These are phyloP conservation scores for Didymella sp. DNA, from an alignment of 2,329 filamentous ascomycete species.

Conservation along the genomic window DNA sequence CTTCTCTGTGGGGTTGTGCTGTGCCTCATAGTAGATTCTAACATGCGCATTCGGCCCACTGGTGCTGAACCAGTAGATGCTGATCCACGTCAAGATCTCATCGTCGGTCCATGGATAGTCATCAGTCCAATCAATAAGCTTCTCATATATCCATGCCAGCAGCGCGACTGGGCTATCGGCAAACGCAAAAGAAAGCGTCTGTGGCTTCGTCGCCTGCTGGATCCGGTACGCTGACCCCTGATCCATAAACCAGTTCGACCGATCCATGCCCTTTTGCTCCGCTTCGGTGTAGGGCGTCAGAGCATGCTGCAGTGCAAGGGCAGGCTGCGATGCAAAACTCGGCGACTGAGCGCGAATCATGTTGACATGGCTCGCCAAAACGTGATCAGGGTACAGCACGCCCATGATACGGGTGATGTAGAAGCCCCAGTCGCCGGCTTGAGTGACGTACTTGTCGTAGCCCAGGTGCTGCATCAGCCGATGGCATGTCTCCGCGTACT, in stretches of 20 bases:
- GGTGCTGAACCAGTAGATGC: slow-evolving; percentile 73
- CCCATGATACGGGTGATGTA: slow-evolving; percentile 69
- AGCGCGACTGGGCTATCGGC: slow-evolving; percentile 73
- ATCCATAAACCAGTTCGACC: slow-evolving; percentile 63
- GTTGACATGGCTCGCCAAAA: slow-evolving; percentile 69
- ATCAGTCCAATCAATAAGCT: slow-evolving; percentile 79
- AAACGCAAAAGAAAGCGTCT: slow-evolving; percentile 74
- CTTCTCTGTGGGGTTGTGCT: slow-evolving; percentile 49
- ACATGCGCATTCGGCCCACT: slow-evolving; percentile 72
- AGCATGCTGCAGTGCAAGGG: slow-evolving; percentile 64
- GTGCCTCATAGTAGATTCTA: slow-evolving; percentile 75
- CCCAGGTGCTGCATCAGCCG: slow-evolving; percentile 73
- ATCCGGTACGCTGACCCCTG: slow-evolving; percentile 67
- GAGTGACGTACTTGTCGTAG: slow-evolving; percentile 63
- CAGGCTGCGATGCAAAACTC: slow-evolving; percentile 58
- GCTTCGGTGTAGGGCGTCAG: slow-evolving; percentile 60
- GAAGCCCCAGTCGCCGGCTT: slow-evolving; percentile 76
- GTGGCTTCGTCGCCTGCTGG: slow-evolving; percentile 71
- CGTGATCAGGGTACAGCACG: slow-evolving; percentile 63
- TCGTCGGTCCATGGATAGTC: slow-evolving; percentile 76
- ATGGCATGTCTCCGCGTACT: slow-evolving; percentile 70
- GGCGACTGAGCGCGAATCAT: slow-evolving; percentile 56
- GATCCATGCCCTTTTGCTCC: slow-evolving; percentile 61
- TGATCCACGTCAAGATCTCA: slow-evolving; percentile 77
- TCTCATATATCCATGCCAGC: slow-evolving; percentile 82